A percentile compares a stretch with the other conserved stretches of the same genome.
Conservation (phyloP, 768 basidiomycete genomes). For the Rickenella mellea region DNA sequence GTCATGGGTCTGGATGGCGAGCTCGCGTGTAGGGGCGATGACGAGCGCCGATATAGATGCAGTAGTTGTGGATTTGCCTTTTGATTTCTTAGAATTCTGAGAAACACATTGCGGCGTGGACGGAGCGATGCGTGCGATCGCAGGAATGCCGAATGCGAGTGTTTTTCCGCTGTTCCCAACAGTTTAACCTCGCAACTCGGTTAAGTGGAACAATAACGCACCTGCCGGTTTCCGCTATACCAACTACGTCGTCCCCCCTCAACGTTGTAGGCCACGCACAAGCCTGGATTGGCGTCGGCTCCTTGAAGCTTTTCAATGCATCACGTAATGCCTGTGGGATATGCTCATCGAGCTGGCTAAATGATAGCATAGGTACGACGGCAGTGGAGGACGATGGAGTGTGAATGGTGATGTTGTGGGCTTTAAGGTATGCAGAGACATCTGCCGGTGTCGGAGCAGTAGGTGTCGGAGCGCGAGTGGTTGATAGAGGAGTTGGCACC, state of each 20-base stretch:
- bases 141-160: conserved; percentile 90
- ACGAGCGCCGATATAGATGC: conserved; percentile 59
- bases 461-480: conserved; percentile 15
- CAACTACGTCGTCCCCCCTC: conserved; percentile 78
- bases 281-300: conserved; percentile 92
- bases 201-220: conserved; percentile 15
- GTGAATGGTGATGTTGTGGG: conserved; percentile 68
- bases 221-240: conserved; percentile 95
- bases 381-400: conserved; percentile 34
- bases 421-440: conserved; percentile 53
- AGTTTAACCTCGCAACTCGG: neutral
- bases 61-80: conserved; percentile 18
- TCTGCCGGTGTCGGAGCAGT: conserved; percentile 29
- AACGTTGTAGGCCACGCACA: conserved; percentile 91
- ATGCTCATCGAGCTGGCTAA: conserved; percentile 47
- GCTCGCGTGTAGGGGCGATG: conserved; percentile 90
- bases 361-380: conserved; percentile 61
- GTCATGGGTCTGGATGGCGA: conserved; percentile 91
- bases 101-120: conserved; percentile 6
- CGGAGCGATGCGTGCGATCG: conserved; percentile 56
- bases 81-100: conserved; percentile 15
- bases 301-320: conserved; percentile 64
- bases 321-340: conserved; percentile 53
- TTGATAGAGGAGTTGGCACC: conserved; percentile 8
- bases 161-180: conserved; percentile 73